phyloP scores from a whole-genome alignment of 768 basidiomycete genomes.

The Lactarius vividus region DNA sequence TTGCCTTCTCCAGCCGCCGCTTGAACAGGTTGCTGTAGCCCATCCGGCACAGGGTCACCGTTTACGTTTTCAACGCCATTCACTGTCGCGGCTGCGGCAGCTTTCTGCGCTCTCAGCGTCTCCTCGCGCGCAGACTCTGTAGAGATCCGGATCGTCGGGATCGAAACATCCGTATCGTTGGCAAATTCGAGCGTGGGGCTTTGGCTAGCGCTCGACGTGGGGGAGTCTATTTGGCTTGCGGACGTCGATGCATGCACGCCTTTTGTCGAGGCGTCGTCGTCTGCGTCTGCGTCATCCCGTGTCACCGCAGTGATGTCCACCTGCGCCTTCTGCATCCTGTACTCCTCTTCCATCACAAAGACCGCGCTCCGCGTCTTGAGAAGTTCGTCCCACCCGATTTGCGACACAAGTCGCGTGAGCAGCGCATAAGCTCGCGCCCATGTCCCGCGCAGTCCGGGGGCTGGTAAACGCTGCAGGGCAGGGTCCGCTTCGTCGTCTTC shows the following conservation, averaged over 20 bases:
- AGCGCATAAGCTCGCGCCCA: conserved; percentile 94
- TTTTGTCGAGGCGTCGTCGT: conserved; percentile 71
- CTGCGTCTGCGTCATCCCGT: conserved; percentile 36
- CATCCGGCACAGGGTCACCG: conserved; percentile 31
- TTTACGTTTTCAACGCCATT: conserved; percentile 41
- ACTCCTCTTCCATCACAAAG: conserved; percentile 99
- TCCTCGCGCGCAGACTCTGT: conserved; percentile 52
- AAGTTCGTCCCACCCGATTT: conserved; percentile 98
- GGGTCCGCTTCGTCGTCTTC: conserved; percentile 94
- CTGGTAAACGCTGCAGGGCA: conserved; percentile 89
- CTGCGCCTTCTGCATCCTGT: conserved; percentile 92
- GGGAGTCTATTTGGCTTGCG: conserved; percentile 28
- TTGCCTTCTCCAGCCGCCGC: conserved; percentile 39
- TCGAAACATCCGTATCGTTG: conserved; percentile 34
- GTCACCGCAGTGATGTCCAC: conserved; percentile 51
- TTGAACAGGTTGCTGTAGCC: conserved; percentile 43
- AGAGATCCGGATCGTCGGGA: conserved; percentile 59
- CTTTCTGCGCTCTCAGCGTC: conserved; percentile 42
- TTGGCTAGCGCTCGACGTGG: conserved; percentile 27
- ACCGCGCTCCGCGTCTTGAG: conserved; percentile 91
- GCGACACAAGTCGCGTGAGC: conserved; percentile 84
- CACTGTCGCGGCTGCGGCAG: conserved; percentile 39
- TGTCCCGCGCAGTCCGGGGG: conserved; percentile 91
- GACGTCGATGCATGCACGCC: conserved; percentile 48
- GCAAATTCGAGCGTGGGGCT: conserved; percentile 31